Evolutionary conservation across 2,329 filamentous ascomycete species (phyloP).

Genomic region (Mollisiaceae sp.): DNA sequence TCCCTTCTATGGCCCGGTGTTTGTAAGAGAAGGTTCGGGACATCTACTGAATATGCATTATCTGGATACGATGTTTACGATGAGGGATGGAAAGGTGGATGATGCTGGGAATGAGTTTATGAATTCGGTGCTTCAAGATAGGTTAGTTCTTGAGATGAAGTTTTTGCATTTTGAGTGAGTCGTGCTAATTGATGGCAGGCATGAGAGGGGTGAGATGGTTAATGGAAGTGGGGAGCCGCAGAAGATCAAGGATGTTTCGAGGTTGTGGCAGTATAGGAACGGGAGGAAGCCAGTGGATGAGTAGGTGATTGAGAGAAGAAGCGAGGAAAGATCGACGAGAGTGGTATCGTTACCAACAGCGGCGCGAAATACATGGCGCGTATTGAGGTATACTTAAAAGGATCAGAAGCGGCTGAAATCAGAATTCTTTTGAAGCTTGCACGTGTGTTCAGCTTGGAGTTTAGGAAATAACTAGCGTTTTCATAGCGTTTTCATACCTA

Average conservation of each 20-base stretch:
- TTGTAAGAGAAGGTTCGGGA: slow-evolving; percentile 31
- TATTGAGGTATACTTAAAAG: too few species aligned
- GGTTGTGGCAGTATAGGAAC: slow-evolving; percentile 67
- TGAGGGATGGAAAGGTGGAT: slow-evolving; percentile 30
- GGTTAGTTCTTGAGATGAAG: slow-evolving; percentile 43
- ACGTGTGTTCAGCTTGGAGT: too few species aligned
- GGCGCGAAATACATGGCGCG: too few species aligned
- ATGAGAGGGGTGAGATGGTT: slow-evolving; percentile 22
- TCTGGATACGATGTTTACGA: slow-evolving; percentile 43
- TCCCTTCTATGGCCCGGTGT: slow-evolving; percentile 39
- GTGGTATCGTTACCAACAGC: too few species aligned
- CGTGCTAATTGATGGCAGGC: slow-evolving; percentile 19
- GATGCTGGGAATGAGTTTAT: slow-evolving; percentile 37
- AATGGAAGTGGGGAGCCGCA: slow-evolving; percentile 37
- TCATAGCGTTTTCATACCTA: too few species aligned
- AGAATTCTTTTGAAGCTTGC: too few species aligned
- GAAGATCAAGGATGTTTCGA: slow-evolving; percentile 64
- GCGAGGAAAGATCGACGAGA: too few species aligned
- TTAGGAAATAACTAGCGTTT: too few species aligned
- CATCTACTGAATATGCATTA: slow-evolving; percentile 45
- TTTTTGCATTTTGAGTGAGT: slow-evolving; percentile 23
- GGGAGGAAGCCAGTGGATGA: slow-evolving; percentile 47
- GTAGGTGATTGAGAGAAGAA: neutral
- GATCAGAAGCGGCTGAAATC: too few species aligned
- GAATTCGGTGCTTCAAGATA: slow-evolving; percentile 24